Evolutionary conservation across 106 monocot species (phyloP).

Genomic region (Triglochin maritima): DNA sequence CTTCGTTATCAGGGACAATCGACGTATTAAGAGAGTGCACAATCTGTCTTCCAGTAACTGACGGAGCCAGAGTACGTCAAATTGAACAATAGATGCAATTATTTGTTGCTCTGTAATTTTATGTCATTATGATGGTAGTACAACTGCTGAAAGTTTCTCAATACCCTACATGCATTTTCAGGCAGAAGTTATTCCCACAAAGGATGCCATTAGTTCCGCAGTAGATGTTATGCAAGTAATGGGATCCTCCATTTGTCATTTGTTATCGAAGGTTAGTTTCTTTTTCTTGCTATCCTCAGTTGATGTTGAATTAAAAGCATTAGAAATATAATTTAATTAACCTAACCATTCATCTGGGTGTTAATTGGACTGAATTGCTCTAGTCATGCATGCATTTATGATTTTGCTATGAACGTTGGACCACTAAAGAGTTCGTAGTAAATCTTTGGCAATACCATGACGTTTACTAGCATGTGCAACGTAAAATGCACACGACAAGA

Average conservation of each 20-base stretch:
- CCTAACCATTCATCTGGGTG: too few species aligned
- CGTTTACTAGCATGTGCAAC: too few species aligned
- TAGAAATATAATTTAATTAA: not conserved
- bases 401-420: not conserved
- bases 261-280: constrained; percentile 41
- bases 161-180: constrained; percentile 11
- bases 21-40: constrained; percentile 64
- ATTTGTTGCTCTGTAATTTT: too few species aligned
- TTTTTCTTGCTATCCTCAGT: not conserved
- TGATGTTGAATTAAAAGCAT: not conserved
- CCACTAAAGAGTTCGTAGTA: not conserved
- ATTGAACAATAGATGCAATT: not conserved
- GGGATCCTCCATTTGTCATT: constrained; percentile 40
- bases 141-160: not conserved
- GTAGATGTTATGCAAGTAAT: constrained; percentile 63
- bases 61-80: constrained; percentile 54
- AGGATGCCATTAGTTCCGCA: constrained; percentile 49
- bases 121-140: not conserved
- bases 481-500: too few species aligned
- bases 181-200: constrained; percentile 47
- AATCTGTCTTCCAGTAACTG: constrained; percentile 61
- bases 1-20: constrained; percentile 44
- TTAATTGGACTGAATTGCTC: too few species aligned
- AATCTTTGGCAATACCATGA: not conserved
- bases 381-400: too few species aligned